Evolutionary conservation across 2,329 filamentous ascomycete species (phyloP).

Genomic region (Trichoderma pleuroti): DNA sequence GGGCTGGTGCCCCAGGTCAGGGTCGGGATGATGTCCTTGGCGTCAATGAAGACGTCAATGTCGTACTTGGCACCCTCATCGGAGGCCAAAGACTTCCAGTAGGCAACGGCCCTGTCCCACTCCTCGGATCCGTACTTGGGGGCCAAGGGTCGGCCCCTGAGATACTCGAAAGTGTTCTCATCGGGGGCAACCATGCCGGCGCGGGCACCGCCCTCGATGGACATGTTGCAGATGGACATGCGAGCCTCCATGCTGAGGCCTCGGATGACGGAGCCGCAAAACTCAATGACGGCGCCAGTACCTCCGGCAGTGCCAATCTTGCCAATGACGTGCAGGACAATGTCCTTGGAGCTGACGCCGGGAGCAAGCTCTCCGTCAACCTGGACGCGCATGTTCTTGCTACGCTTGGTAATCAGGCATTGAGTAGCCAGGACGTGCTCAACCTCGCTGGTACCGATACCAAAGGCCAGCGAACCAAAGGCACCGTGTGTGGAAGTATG

Average conservation of each 20-base stretch:
- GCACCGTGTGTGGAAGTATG: constrained; percentile 98
- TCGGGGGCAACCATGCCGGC: constrained; percentile 97
- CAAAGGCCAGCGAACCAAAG: constrained; percentile 90
- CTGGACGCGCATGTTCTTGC: constrained; percentile 98
- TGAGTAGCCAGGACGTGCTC: constrained; percentile 98
- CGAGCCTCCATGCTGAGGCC: constrained; percentile 89
- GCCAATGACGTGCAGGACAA: constrained; percentile 89
- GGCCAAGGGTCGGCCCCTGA: constrained; percentile 85
- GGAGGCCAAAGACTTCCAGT: constrained; percentile 83
- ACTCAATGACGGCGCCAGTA: constrained; percentile 93
- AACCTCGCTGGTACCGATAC: constrained; percentile 96
- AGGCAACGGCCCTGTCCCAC: constrained; percentile 83
- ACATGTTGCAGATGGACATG: constrained; percentile 99
- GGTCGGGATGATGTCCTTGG: constrained; percentile 88
- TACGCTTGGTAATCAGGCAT: constrained; percentile 88
- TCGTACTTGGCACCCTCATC: constrained; percentile 90
- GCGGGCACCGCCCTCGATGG: constrained; percentile 90
- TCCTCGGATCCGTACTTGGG: constrained; percentile 79
- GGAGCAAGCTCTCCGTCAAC: constrained; percentile 86
- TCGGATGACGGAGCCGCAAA: constrained; percentile 91
- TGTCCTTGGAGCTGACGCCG: constrained; percentile 94
- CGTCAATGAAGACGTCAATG: constrained; percentile 82
- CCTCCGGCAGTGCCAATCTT: constrained; percentile 92
- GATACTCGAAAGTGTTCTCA: constrained; percentile 89
- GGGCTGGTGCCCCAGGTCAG: constrained; percentile 97